phyloP scores from a whole-genome alignment of 139 green algal genomes.

The Picochlorum sp. region DNA sequence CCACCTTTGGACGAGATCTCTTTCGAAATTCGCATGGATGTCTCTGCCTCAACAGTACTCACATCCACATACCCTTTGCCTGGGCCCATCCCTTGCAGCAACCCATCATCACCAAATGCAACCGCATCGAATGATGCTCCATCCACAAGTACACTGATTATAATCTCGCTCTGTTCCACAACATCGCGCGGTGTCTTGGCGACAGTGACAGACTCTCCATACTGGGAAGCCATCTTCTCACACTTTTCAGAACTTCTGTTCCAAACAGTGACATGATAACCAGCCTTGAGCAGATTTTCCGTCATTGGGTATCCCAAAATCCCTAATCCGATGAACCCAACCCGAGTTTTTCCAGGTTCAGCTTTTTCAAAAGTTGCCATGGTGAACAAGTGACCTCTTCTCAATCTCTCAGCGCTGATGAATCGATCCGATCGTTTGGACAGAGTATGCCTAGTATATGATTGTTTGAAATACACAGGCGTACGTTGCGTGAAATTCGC shows the following conservation, averaged over 20 bases:
- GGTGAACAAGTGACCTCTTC: too few relatives aligned
- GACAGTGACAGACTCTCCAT: constrained; percentile 39
- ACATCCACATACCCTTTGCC: constrained; percentile 91
- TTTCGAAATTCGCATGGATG: constrained; percentile 31
- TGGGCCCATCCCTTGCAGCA: constrained; percentile 39
- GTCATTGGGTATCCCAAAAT: constrained; percentile 79
- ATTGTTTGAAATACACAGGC: too few relatives aligned
- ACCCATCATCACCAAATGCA: constrained; percentile 27
- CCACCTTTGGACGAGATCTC: constrained; percentile 20
- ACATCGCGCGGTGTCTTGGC: constrained; percentile 35
- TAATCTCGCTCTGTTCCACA: constrained; percentile 54
- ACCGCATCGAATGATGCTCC: constrained; percentile 58
- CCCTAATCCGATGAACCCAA: constrained; percentile 69
- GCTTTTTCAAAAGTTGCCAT: neutral
- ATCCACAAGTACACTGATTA: constrained; percentile 82
- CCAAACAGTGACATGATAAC: constrained; percentile 78
- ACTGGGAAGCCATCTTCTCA: constrained; percentile 28
- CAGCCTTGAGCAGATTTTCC: constrained; percentile 72
- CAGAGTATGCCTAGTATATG: too few relatives aligned
- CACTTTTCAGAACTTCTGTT: constrained; percentile 71
- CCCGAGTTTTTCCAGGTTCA: neutral
- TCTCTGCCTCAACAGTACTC: constrained; percentile 81
- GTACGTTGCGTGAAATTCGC: too few relatives aligned
- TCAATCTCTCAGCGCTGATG: too few relatives aligned
- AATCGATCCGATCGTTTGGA: too few relatives aligned